These are phyloP conservation scores for Pseudotsuga menziesii DNA, from an alignment of 75 land plant genomes.

Conservation along the genomic window DNA sequence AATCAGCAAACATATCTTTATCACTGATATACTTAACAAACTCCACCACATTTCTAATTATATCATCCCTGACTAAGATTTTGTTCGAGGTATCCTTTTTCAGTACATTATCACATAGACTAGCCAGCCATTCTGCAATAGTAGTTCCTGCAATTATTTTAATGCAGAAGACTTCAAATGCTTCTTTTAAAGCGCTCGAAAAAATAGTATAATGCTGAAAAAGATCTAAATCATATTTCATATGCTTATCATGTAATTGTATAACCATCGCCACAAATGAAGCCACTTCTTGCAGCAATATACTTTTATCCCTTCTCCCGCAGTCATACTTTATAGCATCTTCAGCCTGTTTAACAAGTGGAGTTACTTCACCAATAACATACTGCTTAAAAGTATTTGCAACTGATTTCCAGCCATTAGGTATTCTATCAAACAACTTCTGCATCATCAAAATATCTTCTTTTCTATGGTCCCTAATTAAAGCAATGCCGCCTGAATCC, in stretches of 20 bases:
- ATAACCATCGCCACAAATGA: constrained; percentile 73
- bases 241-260: constrained; percentile 84
- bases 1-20: constrained; percentile 95
- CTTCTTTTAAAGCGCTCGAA: constrained; percentile 82
- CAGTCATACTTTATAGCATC: constrained; percentile 40
- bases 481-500: constrained; percentile 80
- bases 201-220: constrained; percentile 71
- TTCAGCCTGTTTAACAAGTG: constrained; percentile 83
- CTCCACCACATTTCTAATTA: constrained; percentile 86
- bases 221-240: constrained; percentile 71
- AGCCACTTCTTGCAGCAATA: not conserved
- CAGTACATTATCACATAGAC: constrained; percentile 79
- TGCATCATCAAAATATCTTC: constrained; percentile 87
- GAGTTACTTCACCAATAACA: constrained; percentile 78
- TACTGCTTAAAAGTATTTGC: constrained; percentile 78
- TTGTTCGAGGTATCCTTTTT: constrained; percentile 61
- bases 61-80: too few species aligned
- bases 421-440: constrained; percentile 62
- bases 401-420: constrained; percentile 68
- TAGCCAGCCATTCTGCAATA: constrained; percentile 81
- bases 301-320: constrained; percentile 56
- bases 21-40: constrained; percentile 85
- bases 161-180: constrained; percentile 86
- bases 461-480: constrained; percentile 85
- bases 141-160: constrained; percentile 80